These are phyloP conservation scores for Xerocomellus intermedius DNA, from an alignment of 768 basidiomycete species.

Conservation along the genomic window DNA sequence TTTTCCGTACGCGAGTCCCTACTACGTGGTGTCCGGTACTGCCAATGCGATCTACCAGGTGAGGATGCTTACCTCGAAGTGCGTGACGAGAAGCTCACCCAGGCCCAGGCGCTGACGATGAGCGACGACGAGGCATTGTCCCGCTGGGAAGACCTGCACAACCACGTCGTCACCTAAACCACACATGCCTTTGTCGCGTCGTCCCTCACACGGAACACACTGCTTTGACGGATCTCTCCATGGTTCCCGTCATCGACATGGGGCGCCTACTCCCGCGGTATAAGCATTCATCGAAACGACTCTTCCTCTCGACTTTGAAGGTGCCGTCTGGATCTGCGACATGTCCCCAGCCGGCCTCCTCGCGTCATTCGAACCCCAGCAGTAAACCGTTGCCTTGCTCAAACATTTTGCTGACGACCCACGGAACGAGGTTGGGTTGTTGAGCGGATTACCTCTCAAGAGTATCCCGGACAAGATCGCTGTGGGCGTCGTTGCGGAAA, in stretches of 20 bases:
- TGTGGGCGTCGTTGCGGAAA: too few species aligned
- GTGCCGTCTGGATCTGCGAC: constrained; percentile 67
- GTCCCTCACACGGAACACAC: constrained; percentile 75
- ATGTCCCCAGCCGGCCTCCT: constrained; percentile 42
- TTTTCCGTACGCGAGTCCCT: constrained; percentile 76
- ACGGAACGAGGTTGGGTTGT: constrained; percentile 76
- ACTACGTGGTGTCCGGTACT: constrained; percentile 62
- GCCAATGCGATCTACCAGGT: too few species aligned
- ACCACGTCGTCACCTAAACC: constrained; percentile 82
- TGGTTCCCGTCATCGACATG: constrained; percentile 42
- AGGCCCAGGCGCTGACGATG: too few species aligned
- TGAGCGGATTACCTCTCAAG: too few species aligned
- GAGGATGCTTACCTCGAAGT: too few species aligned
- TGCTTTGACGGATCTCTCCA: constrained; percentile 24
- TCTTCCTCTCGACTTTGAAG: constrained; percentile 80
- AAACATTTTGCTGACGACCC: constrained; percentile 58
- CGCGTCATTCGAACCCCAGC: constrained; percentile 40
- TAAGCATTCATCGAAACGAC: constrained; percentile 58
- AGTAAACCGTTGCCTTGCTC: constrained; percentile 46
- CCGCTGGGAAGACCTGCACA: constrained; percentile 52
- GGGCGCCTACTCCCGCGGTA: constrained; percentile 60
- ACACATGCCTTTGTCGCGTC: constrained; percentile 79
- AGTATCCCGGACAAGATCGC: too few species aligned
- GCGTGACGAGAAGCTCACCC: too few species aligned
- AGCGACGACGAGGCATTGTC: too few species aligned